Evolutionary conservation across 495 filamentous ascomycete species (phyloP).

Genomic region (Aspergillus cavernicola): DNA sequence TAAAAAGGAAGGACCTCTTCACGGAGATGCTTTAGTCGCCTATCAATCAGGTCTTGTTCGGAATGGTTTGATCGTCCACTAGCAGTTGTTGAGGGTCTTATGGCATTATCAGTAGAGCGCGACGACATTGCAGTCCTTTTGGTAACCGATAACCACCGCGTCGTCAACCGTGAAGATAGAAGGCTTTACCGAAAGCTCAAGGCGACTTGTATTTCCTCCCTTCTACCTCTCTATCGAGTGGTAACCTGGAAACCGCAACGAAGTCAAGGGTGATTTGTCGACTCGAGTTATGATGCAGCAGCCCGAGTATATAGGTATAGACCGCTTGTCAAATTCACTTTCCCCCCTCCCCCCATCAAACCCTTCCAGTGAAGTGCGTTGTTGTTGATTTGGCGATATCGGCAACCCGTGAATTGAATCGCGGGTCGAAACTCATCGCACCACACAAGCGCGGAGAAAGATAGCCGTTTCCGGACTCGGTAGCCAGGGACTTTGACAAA

Average conservation of each 20-base stretch:
- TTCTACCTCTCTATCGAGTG: background rate
- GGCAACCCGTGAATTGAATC: background rate
- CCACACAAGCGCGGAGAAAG: slow-evolving; percentile 4
- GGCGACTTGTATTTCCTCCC: background rate
- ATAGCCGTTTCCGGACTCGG: background rate
- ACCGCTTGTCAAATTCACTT: background rate
- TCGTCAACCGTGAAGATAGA: background rate
- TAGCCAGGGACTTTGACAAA: background rate
- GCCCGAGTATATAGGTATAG: background rate
- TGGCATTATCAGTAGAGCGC: slow-evolving; percentile 29
- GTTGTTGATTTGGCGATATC: background rate
- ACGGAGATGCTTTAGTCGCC: slow-evolving; percentile 39
- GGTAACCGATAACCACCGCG: slow-evolving; percentile 6
- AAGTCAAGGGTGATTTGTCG: background rate
- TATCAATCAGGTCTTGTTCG: slow-evolving; percentile 36
- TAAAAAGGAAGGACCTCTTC: slow-evolving; percentile 45
- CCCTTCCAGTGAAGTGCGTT: background rate
- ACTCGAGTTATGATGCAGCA: background rate
- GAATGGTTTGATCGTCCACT: slow-evolving; percentile 20
- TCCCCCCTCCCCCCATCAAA: slow-evolving; percentile 10
- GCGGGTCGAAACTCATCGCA: slow-evolving; percentile 5
- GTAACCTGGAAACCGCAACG: background rate
- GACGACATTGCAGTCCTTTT: slow-evolving; percentile 43
- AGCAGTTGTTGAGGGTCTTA: slow-evolving; percentile 21
- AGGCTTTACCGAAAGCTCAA: background rate